A percentile compares a stretch with the other conserved stretches of the same genome.
Conservation (phyloP, 805 yeast genomes). For the Cyberlindnera bimundalis region DNA sequence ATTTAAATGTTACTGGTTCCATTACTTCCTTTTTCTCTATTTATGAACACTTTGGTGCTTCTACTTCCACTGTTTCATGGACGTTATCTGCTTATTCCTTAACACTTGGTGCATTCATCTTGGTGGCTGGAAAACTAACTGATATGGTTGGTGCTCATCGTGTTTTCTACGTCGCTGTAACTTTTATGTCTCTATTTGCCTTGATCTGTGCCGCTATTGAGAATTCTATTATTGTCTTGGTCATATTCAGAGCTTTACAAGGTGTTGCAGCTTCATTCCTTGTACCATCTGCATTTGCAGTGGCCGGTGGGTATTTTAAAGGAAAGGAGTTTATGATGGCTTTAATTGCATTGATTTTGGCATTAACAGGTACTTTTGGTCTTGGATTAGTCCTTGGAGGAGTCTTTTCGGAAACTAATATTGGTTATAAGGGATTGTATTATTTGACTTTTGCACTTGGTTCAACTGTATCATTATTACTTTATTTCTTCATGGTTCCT, state of each 20-base stretch:
- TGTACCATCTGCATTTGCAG: constrained; percentile 37
- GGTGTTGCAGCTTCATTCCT: constrained; percentile 42
- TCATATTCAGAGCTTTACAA: constrained; percentile 43
- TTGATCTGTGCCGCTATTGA: constrained; percentile 36
- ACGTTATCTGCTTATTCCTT: constrained; percentile 41
- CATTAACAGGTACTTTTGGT: constrained; percentile 33
- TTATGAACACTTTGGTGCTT: constrained; percentile 5
- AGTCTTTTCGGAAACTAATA: constrained; percentile 35
- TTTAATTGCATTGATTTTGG: constrained; percentile 27
- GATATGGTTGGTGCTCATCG: constrained; percentile 40
- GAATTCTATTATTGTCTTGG: constrained; percentile 32
- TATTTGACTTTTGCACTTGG: constrained; percentile 36
- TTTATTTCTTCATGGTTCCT: constrained; percentile 30
- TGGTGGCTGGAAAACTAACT: constrained; percentile 39
- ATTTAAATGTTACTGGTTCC: constrained; percentile 12
- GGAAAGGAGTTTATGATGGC: constrained; percentile 30
- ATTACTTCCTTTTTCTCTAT: constrained; percentile 9
- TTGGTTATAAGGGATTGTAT: constrained; percentile 40
- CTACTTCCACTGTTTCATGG: constrained; percentile 37
- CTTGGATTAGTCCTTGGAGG: constrained; percentile 43
- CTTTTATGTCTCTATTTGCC: constrained; percentile 27
- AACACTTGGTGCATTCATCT: constrained; percentile 42
- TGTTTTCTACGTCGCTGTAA: constrained; percentile 29
- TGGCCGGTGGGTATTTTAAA: constrained; percentile 30
- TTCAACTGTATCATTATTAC: constrained; percentile 20